Evolutionary conservation across 768 basidiomycete genomes (phyloP).

Genomic region (Auriscalpium vulgare): DNA sequence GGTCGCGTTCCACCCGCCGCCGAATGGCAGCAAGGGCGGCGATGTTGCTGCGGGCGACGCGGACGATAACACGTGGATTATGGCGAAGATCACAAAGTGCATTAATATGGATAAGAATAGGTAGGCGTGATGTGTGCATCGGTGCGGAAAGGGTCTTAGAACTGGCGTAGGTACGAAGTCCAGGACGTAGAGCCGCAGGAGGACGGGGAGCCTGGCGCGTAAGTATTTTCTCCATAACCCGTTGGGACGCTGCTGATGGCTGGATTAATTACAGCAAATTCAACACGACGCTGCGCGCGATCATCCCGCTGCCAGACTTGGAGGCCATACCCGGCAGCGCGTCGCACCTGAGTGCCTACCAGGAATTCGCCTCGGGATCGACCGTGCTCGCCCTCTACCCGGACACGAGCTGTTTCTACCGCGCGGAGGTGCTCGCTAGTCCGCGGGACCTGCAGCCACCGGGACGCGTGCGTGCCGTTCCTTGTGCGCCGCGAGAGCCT

Average conservation of each 20-base stretch:
- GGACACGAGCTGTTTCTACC: slow-evolving; percentile 87
- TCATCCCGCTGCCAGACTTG: slow-evolving; percentile 78
- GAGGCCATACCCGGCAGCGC: slow-evolving; percentile 47
- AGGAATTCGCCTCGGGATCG: slow-evolving; percentile 61
- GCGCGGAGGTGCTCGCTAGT: slow-evolving; percentile 72
- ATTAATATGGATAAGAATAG: slow-evolving; percentile 67
- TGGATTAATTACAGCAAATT: slow-evolving; percentile 39
- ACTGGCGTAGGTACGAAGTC: slow-evolving; percentile 61
- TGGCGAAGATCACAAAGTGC: slow-evolving; percentile 66
- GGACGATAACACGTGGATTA: slow-evolving; percentile 59
- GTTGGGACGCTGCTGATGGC: slow-evolving; percentile 1
- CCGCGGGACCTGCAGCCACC: slow-evolving; percentile 37
- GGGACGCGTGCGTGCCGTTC: slow-evolving; percentile 28
- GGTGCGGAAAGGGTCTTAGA: not conserved
- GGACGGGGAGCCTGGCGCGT: slow-evolving; percentile 62
- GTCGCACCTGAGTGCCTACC: slow-evolving; percentile 61
- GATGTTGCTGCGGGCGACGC: slow-evolving; percentile 42
- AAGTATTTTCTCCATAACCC: slow-evolving; percentile 11
- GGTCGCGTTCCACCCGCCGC: slow-evolving; percentile 72
- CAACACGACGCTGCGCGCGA: slow-evolving; percentile 57
- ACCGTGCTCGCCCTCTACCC: slow-evolving; percentile 86
- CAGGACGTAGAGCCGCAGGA: slow-evolving; percentile 82
- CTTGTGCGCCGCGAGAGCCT: slow-evolving; percentile 14
- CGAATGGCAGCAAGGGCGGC: slow-evolving; percentile 40
- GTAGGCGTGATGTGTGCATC: slow-evolving; percentile 25